A percentile compares a stretch with the other conserved stretches of the same genome.
These are phyloP conservation scores for Uronychia setigera DNA, from an alignment of 73 alveolate genomes.

Conservation along the genomic window DNA sequence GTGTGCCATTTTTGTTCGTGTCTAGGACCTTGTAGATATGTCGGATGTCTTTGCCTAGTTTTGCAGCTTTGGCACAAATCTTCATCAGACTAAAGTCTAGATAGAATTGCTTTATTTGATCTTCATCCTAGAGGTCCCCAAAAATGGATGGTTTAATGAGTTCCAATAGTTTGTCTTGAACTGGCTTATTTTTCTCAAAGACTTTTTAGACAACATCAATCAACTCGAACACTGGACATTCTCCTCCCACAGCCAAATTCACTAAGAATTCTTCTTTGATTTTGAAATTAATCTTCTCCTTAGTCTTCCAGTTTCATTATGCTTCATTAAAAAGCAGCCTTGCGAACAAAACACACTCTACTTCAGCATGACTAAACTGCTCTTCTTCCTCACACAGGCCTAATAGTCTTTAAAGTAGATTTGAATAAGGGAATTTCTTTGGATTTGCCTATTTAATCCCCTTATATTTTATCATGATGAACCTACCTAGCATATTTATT, in stretches of 20 bases:
- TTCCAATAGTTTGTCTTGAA: constrained; percentile 24
- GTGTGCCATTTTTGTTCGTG: constrained; percentile 51
- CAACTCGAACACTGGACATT: constrained; percentile 39
- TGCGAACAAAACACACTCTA: too few relatives aligned
- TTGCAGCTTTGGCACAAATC: constrained; percentile 30
- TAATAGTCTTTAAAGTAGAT: neutral
- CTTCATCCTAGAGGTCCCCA: constrained; percentile 12
- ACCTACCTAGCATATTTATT: neutral
- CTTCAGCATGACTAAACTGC: too few relatives aligned
- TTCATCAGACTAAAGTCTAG: constrained; percentile 47
- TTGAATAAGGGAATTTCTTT: constrained; percentile 5
- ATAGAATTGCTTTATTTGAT: too few relatives aligned
- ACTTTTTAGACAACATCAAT: constrained; percentile 16
- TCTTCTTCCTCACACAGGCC: neutral
- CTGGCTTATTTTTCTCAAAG: constrained; percentile 34
- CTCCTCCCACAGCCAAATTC: constrained; percentile 38
- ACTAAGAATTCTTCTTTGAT: constrained; percentile 16
- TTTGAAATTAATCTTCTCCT: neutral
- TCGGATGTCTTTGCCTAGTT: constrained; percentile 52
- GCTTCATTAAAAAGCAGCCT: too few relatives aligned
- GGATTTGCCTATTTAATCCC: constrained; percentile 1
- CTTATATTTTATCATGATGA: neutral
- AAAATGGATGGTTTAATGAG: constrained; percentile 21
- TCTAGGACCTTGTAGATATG: constrained; percentile 48
- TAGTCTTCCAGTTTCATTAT: constrained; percentile 20